phyloP scores from a whole-genome alignment of 176 grass and related monocot genomes.

The Eremochloa ophiuroides region DNA sequence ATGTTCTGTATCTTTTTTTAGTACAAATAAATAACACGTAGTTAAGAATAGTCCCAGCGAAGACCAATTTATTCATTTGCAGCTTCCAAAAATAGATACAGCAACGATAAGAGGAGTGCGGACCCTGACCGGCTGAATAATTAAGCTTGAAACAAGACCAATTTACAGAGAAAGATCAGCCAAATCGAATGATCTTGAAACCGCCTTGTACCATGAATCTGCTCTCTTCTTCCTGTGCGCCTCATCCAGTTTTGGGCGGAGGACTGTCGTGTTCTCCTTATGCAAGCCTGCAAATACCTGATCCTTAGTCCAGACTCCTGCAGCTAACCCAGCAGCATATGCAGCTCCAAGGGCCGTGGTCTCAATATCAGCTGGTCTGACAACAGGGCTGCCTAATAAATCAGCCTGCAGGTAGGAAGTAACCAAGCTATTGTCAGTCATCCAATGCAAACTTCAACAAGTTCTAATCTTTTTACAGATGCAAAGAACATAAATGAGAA shows the following conservation, averaged over 20 bases:
- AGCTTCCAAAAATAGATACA: no score
- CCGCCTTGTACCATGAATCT: slow-evolving; percentile 68
- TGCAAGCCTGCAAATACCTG: slow-evolving; percentile 49
- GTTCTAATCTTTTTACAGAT: no score
- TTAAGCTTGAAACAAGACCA: no score
- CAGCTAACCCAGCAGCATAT: slow-evolving; percentile 74
- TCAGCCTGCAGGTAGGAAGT: slow-evolving; percentile 42
- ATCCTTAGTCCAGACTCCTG: slow-evolving; percentile 54
- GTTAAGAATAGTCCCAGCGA: no score
- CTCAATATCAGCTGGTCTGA: slow-evolving; percentile 71
- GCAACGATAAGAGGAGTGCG: no score
- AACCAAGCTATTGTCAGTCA: neutral
- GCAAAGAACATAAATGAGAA: no score
- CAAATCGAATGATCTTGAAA: slow-evolving; percentile 71
- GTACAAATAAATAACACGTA: no score
- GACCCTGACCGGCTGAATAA: no score
- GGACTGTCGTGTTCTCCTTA: slow-evolving; percentile 49
- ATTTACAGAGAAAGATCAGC: slow-evolving; percentile 47
- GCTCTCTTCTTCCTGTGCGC: slow-evolving; percentile 43
- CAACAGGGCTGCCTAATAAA: slow-evolving; percentile 67
- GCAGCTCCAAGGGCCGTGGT: slow-evolving; percentile 89
- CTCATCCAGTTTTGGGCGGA: slow-evolving; percentile 48
- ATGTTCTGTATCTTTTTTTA: no score
- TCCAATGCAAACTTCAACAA: no score
- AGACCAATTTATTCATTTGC: no score